Evolutionary conservation across 1,139 yeast genomes (phyloP), one percentile per base, ranked within the genome.

Genomic region (Magnusiomyces clavatus): DNA sequence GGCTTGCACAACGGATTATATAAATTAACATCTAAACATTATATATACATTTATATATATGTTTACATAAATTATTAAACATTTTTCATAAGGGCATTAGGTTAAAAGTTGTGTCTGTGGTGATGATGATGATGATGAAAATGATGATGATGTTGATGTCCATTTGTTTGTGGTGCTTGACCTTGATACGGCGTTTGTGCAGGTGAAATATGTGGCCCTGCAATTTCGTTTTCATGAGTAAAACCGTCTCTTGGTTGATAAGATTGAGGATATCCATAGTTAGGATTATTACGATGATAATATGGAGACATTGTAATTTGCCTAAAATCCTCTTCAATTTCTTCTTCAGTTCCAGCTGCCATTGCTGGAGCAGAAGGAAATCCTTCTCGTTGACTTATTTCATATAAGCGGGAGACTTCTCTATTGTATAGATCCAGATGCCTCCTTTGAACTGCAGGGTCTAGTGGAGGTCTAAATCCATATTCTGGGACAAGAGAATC

Each of bases 401-500:
- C 85, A 52, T 77, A 73, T 57, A 84, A 71, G 31, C 75, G 64
- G 24, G 86, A 78, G 46, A 83, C 69, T 63, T 85, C 83, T 52
- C 75, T 74, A 60, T 77, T 77, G 40, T 76, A 64, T 42, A 77
- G 72, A 62, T 78, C 77, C 46, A 86, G 69, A 56, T 82, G 78
- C 53, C 73, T 72, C 4, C 80, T 78, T 60, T 81, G 73, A 51
- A 73, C 77, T 43, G 64, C 60, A 48, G 59, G 59, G 29, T 57
- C 54, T 11, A 60, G 62, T 2, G 74, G 63, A 11, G 68, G 66
- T 39, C 61, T 54, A 60, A 61, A 72, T 6, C 73, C 65, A 54
- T 57, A 69, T 48, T 77, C 77, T 0, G 82, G 80, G 3, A 75
- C 89, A 47, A 83, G 66, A 59, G 82, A 80, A 66, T 90, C 97